A percentile compares a stretch with the other conserved stretches of the same genome.
These are phyloP conservation scores for Hemileccinum rubropunctum DNA, from an alignment of 768 basidiomycete genomes.

Conservation along the genomic window DNA sequence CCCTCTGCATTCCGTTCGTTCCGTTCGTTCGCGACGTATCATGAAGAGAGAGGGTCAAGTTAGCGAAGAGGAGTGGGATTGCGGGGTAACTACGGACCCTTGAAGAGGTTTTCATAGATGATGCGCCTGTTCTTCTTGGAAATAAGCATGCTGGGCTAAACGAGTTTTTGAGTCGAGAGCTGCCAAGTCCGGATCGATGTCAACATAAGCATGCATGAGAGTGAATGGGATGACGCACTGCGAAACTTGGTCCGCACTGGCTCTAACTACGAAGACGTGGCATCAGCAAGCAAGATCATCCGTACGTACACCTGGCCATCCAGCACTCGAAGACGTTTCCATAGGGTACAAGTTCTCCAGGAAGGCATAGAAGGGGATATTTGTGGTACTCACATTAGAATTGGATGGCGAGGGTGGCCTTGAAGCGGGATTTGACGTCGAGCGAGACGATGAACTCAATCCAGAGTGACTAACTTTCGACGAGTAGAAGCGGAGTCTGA, in stretches of 20 bases:
- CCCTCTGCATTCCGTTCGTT: slow-evolving; percentile 61
- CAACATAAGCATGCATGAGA: background rate
- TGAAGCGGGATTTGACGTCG: slow-evolving; percentile 37
- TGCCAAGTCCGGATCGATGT: slow-evolving; percentile 5
- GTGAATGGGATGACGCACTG: slow-evolving; percentile 31
- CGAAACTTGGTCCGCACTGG: slow-evolving; percentile 34
- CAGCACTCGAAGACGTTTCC: slow-evolving; percentile 23
- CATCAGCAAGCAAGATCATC: slow-evolving; percentile 34
- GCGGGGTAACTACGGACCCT: slow-evolving; percentile 68
- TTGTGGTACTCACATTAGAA: slow-evolving; percentile 21
- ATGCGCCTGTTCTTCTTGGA: slow-evolving; percentile 90
- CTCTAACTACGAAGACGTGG: slow-evolving; percentile 26
- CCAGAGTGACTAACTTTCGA: slow-evolving; percentile 4
- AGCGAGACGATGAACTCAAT: slow-evolving; percentile 28
- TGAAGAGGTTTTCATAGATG: slow-evolving; percentile 99
- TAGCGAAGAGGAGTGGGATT: too few relatives aligned
- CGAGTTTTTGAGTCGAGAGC: slow-evolving; percentile 30
- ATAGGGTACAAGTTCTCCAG: slow-evolving; percentile 3
- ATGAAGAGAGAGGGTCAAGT: background rate
- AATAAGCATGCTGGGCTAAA: slow-evolving; percentile 82
- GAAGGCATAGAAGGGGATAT: background rate
- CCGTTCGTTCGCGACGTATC: background rate
- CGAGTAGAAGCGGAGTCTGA: slow-evolving; percentile 22
- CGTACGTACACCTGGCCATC: slow-evolving; percentile 26
- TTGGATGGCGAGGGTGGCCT: slow-evolving; percentile 24